Base-by-base conservation (phyloP, 1,139 yeast species). In the Neolecta irregularis region DNA sequence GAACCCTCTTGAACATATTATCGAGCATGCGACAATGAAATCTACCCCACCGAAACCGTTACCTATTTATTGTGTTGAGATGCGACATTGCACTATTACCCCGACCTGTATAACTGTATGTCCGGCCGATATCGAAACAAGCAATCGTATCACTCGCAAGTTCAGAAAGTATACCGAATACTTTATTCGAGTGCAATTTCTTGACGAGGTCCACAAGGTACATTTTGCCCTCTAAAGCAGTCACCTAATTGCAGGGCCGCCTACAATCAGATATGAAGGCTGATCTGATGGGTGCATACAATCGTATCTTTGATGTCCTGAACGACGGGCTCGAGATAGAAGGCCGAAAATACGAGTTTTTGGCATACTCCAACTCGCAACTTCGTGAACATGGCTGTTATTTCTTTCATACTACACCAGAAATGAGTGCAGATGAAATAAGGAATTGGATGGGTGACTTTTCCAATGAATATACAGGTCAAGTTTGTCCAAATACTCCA, bases 351-450 rank as follows among this genome's bases (percentile, higher is more conserved):
- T 39, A 26, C 19, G 35, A 29, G 7, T 39, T 37, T 24, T 31
- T 39, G 5, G 42, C 42, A 6, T 39, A 36, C 23, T 38, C 41
- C 13, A 39, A 39, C 23, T 37, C 42, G 5, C 42, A 39, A 21
- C 16, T 39, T 13, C 38, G 42, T 11, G 42, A 39, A 12, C 42
- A 39, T 17, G 42, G 42, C n/a, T 38, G 39, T 11, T 39, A 28
- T 34, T 39, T 39, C 29, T 39, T 37, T 20, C 22, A 38, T 5
- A 18, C 32, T 4, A 34, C 34, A 24, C 25, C 24, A 3, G 35
- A 28, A 9, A 15, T 30, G 12, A 21, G 34, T 2, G 41, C 32
- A 3, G 28, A 36, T 6, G 19, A 30, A n/a, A 39, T 39, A 16
- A 30, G 42, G 5, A 29, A 34, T n/a, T 30, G 34, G 32, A 39